Percentiles rank a stretch among this genome's conserved stretches.
Conservation (phyloP, 1,284 basidiomycete genomes). For the Porogramme epimiltina region DNA sequence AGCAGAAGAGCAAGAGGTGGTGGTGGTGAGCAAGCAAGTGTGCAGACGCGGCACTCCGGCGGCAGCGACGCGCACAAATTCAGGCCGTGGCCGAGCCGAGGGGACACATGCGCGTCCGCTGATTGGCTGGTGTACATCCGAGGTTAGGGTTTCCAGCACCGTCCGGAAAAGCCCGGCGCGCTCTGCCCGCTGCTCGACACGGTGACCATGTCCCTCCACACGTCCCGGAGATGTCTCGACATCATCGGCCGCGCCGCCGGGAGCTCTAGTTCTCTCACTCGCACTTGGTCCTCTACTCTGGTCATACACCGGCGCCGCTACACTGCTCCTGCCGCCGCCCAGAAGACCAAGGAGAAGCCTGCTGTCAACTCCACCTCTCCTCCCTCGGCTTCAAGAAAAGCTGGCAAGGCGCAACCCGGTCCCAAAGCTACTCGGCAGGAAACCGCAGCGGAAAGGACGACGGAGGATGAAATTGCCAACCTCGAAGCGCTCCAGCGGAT, state of each 20-base stretch:
- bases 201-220: constrained; percentile 14
- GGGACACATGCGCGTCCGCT: constrained; percentile 21
- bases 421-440: not conserved
- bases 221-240: constrained; percentile 20
- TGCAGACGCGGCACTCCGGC: constrained; percentile 19
- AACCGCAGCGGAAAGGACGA: constrained; percentile 1
- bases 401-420: constrained; percentile 5
- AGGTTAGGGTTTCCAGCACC: constrained; percentile 7
- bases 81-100: constrained; percentile 24
- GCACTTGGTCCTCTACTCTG: constrained; percentile 15
- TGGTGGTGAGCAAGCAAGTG: constrained; percentile 28
- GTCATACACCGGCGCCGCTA: constrained; percentile 18
- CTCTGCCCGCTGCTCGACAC: constrained; percentile 14
- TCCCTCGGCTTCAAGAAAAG: constrained; percentile 5
- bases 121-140: constrained; percentile 6
- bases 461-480: constrained; percentile 10
- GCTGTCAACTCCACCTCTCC: constrained; percentile 7
- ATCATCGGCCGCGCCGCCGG: constrained; percentile 13
- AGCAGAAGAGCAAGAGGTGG: constrained; percentile 19
- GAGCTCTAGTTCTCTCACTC: constrained; percentile 9
- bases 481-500: constrained; percentile 11
- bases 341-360: constrained; percentile 16
- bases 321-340: constrained; percentile 5
- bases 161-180: constrained; percentile 8
- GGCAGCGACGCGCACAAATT: constrained; percentile 26